A percentile compares a stretch with the other conserved stretches of the same genome.
Conservation (phyloP, 495 filamentous ascomycete species). For the Trypethelium eluteriae region DNA sequence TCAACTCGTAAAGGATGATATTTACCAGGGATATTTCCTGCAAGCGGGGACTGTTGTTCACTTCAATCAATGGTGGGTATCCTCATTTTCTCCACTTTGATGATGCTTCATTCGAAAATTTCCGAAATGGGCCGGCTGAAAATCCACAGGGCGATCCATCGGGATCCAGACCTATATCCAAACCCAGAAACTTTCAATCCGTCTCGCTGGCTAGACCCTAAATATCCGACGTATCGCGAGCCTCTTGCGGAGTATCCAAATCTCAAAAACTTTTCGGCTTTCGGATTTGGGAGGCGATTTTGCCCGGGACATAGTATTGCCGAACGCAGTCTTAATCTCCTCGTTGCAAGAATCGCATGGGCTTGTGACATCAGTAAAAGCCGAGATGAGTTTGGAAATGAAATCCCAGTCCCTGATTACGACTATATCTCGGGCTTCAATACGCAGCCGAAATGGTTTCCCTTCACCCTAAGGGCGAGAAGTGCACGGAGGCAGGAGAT, state of each 20-base stretch:
- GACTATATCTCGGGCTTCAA: conserved; percentile 48
- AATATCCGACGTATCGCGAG: conserved; percentile 30
- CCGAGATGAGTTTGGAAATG: conserved; percentile 32
- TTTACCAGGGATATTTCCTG: conserved; percentile 31
- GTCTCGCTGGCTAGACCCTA: conserved; percentile 34
- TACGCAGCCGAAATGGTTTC: conserved; percentile 24
- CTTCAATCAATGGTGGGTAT: conserved; percentile 20
- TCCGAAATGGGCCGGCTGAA: background rate
- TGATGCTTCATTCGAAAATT: background rate
- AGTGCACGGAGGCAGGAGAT: conserved; percentile 26
- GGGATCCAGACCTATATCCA: conserved; percentile 33
- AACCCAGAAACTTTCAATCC: conserved; percentile 35
- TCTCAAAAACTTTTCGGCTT: conserved; percentile 27
- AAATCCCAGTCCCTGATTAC: conserved; percentile 43
- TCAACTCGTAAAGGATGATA: conserved; percentile 27
- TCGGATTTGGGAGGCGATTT: conserved; percentile 34
- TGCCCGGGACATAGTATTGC: conserved; percentile 43
- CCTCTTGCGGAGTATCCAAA: conserved; percentile 29
- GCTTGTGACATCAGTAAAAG: conserved; percentile 45
- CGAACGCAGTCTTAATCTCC: conserved; percentile 45
- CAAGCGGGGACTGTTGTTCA: conserved; percentile 30
- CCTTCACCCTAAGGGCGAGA: conserved; percentile 25
- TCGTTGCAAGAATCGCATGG: conserved; percentile 50
- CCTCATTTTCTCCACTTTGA: background rate
- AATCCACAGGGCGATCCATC: conserved; percentile 28